Percentiles rank a stretch among this genome's conserved stretches.
Evolutionary conservation across 2,329 filamentous ascomycete species (phyloP).

Genomic region (Clarireedia paspali): DNA sequence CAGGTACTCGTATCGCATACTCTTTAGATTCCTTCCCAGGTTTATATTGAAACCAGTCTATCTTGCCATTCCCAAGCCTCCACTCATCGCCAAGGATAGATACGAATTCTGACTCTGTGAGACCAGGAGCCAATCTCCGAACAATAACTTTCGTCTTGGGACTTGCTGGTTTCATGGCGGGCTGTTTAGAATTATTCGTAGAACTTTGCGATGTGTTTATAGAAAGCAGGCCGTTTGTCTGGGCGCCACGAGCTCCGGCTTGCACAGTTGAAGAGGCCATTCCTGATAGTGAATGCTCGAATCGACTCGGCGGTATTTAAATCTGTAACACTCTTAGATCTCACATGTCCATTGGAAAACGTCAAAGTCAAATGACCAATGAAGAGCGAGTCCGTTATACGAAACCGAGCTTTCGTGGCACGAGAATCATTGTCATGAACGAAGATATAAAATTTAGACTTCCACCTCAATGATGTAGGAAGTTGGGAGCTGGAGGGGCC

Average conservation of each 20-base stretch:
- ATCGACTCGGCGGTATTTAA: too few relatives aligned
- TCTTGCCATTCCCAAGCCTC: conserved; percentile 70
- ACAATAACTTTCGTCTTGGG: conserved; percentile 74
- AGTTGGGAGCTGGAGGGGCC: too few relatives aligned
- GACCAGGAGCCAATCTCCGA: conserved; percentile 74
- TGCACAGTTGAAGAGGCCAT: conserved; percentile 10
- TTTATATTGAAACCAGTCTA: conserved; percentile 75
- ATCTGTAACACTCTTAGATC: too few relatives aligned
- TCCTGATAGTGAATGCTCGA: too few relatives aligned
- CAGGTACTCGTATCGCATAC: conserved; percentile 40
- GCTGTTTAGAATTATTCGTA: conserved; percentile 33
- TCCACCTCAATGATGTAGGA: too few relatives aligned
- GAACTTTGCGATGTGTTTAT: conserved; percentile 39
- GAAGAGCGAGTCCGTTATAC: too few relatives aligned
- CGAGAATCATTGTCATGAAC: too few relatives aligned
- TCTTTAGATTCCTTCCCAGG: conserved; percentile 75
- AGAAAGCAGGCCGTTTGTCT: conserved; percentile 46
- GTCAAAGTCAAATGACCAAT: too few relatives aligned
- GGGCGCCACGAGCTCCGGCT: conserved; percentile 23
- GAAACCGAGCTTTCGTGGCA: too few relatives aligned
- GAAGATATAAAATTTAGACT: too few relatives aligned
- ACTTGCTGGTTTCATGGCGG: conserved; percentile 38
- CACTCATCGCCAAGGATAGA: conserved; percentile 68
- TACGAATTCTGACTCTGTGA: conserved; percentile 74
- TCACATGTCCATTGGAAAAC: too few relatives aligned